phyloP scores from a whole-genome alignment of 176 grass and related monocot species.

The Leersia perrieri region DNA sequence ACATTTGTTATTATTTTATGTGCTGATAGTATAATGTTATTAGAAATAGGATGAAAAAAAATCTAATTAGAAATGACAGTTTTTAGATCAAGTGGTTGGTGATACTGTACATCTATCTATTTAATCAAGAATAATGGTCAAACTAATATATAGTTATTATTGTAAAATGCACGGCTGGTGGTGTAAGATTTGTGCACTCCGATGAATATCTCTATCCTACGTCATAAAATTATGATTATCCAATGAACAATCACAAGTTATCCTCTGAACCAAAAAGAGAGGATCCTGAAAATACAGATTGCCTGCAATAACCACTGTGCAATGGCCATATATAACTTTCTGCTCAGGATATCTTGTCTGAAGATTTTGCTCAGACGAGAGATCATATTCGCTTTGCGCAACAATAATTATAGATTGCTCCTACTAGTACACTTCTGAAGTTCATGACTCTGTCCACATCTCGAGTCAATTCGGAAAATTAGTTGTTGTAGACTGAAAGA shows the following conservation, averaged over 20 bases:
- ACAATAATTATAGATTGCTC: conserved; percentile 19
- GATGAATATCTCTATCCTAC: neutral
- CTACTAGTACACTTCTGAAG: neutral
- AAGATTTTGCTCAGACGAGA: conserved; percentile 21
- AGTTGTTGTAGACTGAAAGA: conserved; percentile 24
- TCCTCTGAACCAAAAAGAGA: conserved; percentile 13
- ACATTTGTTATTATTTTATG: conserved; percentile 26
- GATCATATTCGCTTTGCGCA: neutral
- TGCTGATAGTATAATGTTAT: neutral
- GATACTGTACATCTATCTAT: neutral
- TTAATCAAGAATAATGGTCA: neutral
- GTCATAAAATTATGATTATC: conserved; percentile 1
- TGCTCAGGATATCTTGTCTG: conserved; percentile 22
- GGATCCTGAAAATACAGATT: neutral
- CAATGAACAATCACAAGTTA: neutral
- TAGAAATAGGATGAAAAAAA: too few species aligned
- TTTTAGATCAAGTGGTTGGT: neutral
- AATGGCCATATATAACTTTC: neutral
- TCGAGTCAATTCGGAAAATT: conserved; percentile 4
- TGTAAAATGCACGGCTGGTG: neutral
- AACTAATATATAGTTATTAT: neutral
- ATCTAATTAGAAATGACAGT: neutral
- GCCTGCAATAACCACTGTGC: conserved; percentile 22
- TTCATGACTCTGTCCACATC: conserved; percentile 5
- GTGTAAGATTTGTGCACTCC: neutral